Conservation (phyloP, 768 basidiomycete species). For the Leccinellum albellum region DNA sequence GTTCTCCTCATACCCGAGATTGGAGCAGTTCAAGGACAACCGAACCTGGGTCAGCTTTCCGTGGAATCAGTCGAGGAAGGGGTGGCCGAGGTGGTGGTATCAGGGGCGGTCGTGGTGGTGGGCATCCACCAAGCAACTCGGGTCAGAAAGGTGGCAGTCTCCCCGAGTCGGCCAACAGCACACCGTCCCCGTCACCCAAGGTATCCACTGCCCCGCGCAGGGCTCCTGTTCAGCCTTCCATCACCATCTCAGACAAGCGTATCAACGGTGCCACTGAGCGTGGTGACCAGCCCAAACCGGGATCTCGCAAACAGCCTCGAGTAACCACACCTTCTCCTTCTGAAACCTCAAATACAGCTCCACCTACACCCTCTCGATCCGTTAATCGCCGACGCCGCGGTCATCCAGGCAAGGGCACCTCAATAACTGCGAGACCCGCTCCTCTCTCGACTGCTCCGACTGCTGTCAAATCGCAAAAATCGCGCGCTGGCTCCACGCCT, state of each 20-base stretch:
- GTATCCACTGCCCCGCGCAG: constrained; percentile 15
- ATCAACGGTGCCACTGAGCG: constrained; percentile 21
- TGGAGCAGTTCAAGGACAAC: constrained; percentile 40
- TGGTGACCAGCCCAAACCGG: constrained; percentile 19
- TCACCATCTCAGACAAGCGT: constrained; percentile 20
- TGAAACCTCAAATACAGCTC: constrained; percentile 17
- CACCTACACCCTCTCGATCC: constrained; percentile 39
- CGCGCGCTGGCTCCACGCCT: constrained; percentile 19
- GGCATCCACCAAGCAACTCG: constrained; percentile 25
- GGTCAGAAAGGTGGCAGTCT: constrained; percentile 22
- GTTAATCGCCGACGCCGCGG: constrained; percentile 50
- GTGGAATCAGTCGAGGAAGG: constrained; percentile 38
- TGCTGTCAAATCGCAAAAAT: constrained; percentile 35
- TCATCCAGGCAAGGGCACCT: constrained; percentile 31
- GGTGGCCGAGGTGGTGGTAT: constrained; percentile 32
- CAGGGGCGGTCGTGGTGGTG: constrained; percentile 25
- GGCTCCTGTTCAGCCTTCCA: constrained; percentile 9
- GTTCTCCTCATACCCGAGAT: constrained; percentile 35
- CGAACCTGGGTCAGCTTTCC: constrained; percentile 48
- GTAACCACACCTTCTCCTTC: constrained; percentile 21
- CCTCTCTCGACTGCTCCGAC: constrained; percentile 19
- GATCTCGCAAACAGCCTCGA: constrained; percentile 22
- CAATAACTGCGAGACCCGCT: constrained; percentile 14
- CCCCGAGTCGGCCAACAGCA: constrained; percentile 18
- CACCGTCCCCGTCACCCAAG: constrained; percentile 18